Base-by-base conservation (phyloP, 176 grass and related monocot genomes). In the Canna indica region DNA sequence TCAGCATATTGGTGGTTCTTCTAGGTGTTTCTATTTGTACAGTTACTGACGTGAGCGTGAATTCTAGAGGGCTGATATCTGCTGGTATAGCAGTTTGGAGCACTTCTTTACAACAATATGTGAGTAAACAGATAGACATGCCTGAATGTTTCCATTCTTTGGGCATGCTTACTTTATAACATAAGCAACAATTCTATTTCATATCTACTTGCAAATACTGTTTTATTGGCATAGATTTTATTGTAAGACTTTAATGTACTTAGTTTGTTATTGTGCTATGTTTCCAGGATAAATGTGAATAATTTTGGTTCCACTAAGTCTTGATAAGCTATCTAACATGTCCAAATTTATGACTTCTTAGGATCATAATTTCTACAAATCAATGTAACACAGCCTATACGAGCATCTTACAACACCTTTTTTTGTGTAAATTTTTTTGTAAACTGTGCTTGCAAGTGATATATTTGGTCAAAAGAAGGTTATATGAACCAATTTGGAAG, bases 71-170 rank as follows among this genome's bases (percentile, higher is more conserved):
- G 80, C 65, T 97, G 44, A 76, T 91, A 73, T 88, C 93, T 11
- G 93, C 88, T 65, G 66, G 77, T 58, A 85, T 96, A 76, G 93
- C 93, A 67, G 88, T 96, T 64, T 97, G 93, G 86, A 90, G 88
- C 72, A 97, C 93, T 54, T 78, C 84, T 81, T 83, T 97, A 45
- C 88, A 97, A 70, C 93, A 97, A 90, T 92, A 97, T 60, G 88
- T 97, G 82, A 89, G 93, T 86, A 22, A 67, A 24, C 28, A 22
- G 7, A n/a, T 38, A 28, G 9, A 4, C 56, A 59, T 59, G n/a
- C 29, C 10, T 59, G 56, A 30, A 28, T 16, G 27, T 60, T 60
- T 25, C 11, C 12, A 30, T 32, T 60, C 11, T 29, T 60, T 5
- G 1, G 3, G 20, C 58, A 14, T 60, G 25, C 58, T 30, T 30